Evolutionary conservation across 2,329 filamentous ascomycete genomes (phyloP).

Genomic region (Colletotrichum paranaense): DNA sequence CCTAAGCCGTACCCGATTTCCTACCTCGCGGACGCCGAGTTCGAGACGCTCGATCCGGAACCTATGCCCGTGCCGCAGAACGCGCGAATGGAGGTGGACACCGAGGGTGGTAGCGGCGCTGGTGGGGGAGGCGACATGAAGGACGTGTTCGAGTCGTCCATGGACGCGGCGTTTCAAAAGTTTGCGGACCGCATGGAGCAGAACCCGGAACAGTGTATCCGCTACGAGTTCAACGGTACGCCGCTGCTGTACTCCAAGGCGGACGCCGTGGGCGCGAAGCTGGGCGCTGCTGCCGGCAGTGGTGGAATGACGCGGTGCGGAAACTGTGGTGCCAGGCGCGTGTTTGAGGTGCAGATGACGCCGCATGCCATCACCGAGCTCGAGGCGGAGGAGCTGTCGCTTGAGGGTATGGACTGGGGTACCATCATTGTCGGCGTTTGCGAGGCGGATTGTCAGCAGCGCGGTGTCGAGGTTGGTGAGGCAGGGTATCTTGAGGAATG

Average conservation of each 20-base stretch:
- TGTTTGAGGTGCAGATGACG: conserved; percentile 93
- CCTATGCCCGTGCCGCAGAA: conserved; percentile 64
- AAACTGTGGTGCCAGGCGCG: conserved; percentile 79
- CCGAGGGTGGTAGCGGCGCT: conserved; percentile 44
- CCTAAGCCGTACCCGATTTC: conserved; percentile 79
- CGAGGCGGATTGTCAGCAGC: conserved; percentile 78
- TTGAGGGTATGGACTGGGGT: conserved; percentile 98
- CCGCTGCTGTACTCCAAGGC: conserved; percentile 84
- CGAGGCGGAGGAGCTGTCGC: conserved; percentile 77
- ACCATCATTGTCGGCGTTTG: conserved; percentile 91
- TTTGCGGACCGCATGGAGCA: conserved; percentile 83
- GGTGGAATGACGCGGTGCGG: conserved; percentile 76
- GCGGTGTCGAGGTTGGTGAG: conserved; percentile 67
- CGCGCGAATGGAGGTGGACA: conserved; percentile 59
- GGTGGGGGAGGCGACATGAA: conserved; percentile 58
- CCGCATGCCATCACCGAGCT: conserved; percentile 91
- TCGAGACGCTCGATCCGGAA: conserved; percentile 81
- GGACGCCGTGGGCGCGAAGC: conserved; percentile 77
- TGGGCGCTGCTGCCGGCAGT: conserved; percentile 51
- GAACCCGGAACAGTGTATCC: conserved; percentile 85
- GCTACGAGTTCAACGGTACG: conserved; percentile 80
- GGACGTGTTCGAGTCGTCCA: conserved; percentile 77
- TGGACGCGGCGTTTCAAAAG: conserved; percentile 82
- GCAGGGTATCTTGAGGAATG: conserved; percentile 92
- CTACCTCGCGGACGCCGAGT: conserved; percentile 89